Evolutionary conservation across 352 stramenopile genomes (phyloP).

Genomic region (Pythium sukuiense): DNA sequence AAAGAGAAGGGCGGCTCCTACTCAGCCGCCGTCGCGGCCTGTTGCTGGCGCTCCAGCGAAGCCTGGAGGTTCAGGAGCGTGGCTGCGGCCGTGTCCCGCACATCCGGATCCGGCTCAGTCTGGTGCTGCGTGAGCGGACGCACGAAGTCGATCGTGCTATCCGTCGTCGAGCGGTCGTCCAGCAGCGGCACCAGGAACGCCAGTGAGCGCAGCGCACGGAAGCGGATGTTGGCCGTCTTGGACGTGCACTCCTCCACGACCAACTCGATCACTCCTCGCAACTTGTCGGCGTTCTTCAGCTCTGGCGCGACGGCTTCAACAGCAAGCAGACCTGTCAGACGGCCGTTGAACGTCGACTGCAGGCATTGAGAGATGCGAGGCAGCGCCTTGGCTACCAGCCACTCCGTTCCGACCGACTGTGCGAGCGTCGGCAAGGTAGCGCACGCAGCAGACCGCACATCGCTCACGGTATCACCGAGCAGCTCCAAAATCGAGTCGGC

Average conservation of each 20-base stretch:
- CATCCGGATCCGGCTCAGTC: constrained; percentile 70
- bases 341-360: constrained; percentile 71
- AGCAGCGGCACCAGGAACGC: constrained; percentile 61
- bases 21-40: background rate
- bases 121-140: constrained; percentile 56
- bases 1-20: background rate
- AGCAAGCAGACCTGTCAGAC: constrained; percentile 65
- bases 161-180: constrained; percentile 61
- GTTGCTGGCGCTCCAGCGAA: constrained; percentile 19
- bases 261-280: constrained; percentile 59
- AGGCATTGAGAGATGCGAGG: constrained; percentile 61
- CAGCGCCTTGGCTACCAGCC: constrained; percentile 69
- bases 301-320: constrained; percentile 64
- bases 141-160: constrained; percentile 78
- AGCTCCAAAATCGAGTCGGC: constrained; percentile 70
- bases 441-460: constrained; percentile 70
- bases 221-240: constrained; percentile 80
- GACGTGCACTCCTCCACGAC: constrained; percentile 79
- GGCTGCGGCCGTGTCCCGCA: constrained; percentile 67
- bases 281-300: constrained; percentile 67
- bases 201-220: constrained; percentile 75
- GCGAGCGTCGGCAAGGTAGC: constrained; percentile 63
- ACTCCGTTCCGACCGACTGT: constrained; percentile 73
- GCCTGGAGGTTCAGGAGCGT: constrained; percentile 56
- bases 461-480: constrained; percentile 63